Percentiles rank a stretch among this genome's conserved stretches.
Conservation (phyloP, 441 rosid species). For the Adansonia madagascariensis region DNA sequence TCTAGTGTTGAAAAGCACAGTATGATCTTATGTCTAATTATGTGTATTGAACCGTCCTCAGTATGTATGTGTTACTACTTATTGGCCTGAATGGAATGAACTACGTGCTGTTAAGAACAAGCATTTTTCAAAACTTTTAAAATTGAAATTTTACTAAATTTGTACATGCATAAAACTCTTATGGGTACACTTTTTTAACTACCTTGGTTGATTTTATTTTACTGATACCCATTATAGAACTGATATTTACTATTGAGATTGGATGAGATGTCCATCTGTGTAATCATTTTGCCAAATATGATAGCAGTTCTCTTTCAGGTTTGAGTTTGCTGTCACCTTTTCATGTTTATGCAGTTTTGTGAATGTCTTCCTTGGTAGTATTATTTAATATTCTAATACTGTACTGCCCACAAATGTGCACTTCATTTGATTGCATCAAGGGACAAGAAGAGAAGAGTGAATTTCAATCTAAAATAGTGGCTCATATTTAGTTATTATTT, state of each 20-base stretch:
- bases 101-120: background rate
- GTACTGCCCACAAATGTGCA: background rate
- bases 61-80: background rate
- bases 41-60: background rate
- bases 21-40: background rate
- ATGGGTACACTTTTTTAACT: background rate
- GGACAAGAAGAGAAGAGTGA: background rate
- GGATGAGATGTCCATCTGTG: background rate
- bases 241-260: background rate
- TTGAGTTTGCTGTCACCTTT: background rate
- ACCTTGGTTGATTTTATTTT: slow-evolving; percentile 9
- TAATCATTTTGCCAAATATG: background rate
- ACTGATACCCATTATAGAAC: background rate
- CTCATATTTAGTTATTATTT: background rate
- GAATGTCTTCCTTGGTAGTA: background rate
- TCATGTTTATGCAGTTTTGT: background rate
- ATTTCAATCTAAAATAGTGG: background rate
- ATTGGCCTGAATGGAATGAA: background rate
- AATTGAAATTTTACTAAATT: background rate
- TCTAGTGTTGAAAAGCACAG: background rate
- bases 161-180: background rate
- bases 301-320: background rate
- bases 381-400: background rate
- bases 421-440: background rate
- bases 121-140: background rate